Percentiles rank a stretch among this genome's conserved stretches.
Evolutionary conservation across 139 green algal genomes (phyloP).

Genomic region (Protoeuglena noctilucae): DNA sequence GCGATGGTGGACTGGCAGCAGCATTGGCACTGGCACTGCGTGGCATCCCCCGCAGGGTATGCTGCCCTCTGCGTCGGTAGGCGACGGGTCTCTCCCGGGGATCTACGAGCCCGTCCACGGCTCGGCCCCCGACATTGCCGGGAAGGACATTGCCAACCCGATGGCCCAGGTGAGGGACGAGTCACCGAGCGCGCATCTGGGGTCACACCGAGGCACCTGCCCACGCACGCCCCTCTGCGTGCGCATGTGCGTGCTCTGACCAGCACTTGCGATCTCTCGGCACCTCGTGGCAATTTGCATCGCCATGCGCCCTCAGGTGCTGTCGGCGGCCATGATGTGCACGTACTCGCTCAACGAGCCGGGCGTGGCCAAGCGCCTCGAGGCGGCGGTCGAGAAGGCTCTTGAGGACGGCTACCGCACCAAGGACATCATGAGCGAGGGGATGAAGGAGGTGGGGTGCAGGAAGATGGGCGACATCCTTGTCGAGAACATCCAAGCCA

Average conservation of each 20-base stretch:
- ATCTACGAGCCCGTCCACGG: constrained; percentile 97
- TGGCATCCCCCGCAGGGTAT: too few relatives aligned
- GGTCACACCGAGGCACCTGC: neutral
- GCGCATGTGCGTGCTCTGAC: too few relatives aligned
- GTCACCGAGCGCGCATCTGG: neutral
- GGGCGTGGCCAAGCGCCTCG: constrained; percentile 55
- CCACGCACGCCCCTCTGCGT: neutral
- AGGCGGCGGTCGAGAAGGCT: constrained; percentile 58
- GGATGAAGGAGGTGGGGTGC: constrained; percentile 59
- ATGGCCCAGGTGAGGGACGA: constrained; percentile 67
- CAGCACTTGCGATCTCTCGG: too few relatives aligned
- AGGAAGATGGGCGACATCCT: constrained; percentile 57
- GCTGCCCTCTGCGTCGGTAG: constrained; percentile 90
- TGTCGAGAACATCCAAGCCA: constrained; percentile 21
- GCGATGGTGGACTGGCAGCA: too few relatives aligned
- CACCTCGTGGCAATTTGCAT: neutral
- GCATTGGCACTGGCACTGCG: too few relatives aligned
- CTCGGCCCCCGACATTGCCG: constrained; percentile 92
- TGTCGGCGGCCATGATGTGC: constrained; percentile 98
- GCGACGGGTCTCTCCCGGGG: constrained; percentile 47
- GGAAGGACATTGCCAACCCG: constrained; percentile 75
- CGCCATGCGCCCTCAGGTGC: constrained; percentile 39
- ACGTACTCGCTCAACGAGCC: constrained; percentile 81
- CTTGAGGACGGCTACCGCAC: constrained; percentile 80
- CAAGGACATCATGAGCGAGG: constrained; percentile 71